Base-by-base conservation (phyloP, 257 asterid species). In the Mentha longifolia region DNA sequence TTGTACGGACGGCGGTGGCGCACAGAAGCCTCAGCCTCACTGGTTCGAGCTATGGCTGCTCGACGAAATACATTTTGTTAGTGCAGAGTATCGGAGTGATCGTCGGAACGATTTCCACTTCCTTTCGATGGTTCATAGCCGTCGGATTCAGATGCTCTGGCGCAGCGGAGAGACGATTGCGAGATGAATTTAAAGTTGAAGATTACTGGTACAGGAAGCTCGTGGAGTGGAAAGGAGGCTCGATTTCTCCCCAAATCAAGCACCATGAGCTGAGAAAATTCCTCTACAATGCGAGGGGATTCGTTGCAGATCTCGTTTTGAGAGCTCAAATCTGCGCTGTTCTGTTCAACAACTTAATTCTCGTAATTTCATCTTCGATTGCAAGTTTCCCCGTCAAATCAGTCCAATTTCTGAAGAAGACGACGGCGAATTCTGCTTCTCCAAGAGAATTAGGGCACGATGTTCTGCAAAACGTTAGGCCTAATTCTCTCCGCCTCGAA, bases 181-280 rank as follows among this genome's bases (percentile, higher is more conserved):
- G 15, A 9, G 15, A 33, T 6, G 42, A 66, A 3, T 56, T 76
- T 58, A 52, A 10, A 7, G 76, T 81, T 6, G 85, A 79, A 77
- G 77, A 49, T 6, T 81, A 79, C 19, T 81, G 88, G 88, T 79
- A 72, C 3, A 76, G 72, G 65, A 84, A 70, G 72, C 73, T 84
- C 57, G 76, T 59, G 52, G 88, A 84, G 5, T 84, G 86, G 84
- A 73, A 74, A 72, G 74, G 67, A 51, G 30, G 73, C 31, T 60
- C 88, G 71, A 11, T 51, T 71, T 9, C 43, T 57, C 13, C 16
- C 56, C 0, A 0, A 5, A 66, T 81, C 52, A 70, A 60, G 41
- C 73, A 70, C 45, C 62, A 62, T n/a, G 72, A 52, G 61, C 43
- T 67, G 28, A 72, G 83, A 46, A 72, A 65, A 72, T 6, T 62